Evolutionary conservation across 1,139 yeast species (phyloP), one percentile per base, ranked within the genome.

Genomic region (Blastobotrys ciferrii): DNA sequence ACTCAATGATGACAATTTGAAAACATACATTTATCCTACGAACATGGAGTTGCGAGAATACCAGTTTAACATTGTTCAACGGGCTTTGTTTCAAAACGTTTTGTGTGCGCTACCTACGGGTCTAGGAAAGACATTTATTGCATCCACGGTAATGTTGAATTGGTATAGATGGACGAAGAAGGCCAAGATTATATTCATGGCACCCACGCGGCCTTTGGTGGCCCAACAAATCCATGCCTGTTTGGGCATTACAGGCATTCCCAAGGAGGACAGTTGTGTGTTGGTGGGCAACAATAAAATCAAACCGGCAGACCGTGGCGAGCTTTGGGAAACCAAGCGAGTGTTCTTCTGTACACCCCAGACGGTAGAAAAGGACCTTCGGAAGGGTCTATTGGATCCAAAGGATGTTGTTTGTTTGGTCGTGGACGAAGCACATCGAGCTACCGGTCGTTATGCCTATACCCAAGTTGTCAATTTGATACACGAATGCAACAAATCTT

Each of bases 201-300:
- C 99, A 0, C 99, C 99, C 0, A 94, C 99, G 0, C 75, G 89
- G 57, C 99, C 99, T 0, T 74, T 94, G 51, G 98, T 94, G n/a
- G 92, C 96, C 0, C 99, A 94, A 67, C 98, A 94, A 66, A 86
- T 92, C 57, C 87, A 86, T 60, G 98, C 98, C 0, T 92, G 97
- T 61, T 76, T 91, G 51, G 85, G 89, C 7, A 83, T 87, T 23
- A 84, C 96, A 0, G 98, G 97, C 1, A 80, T 91, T 19, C 84
- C 95, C 0, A 72, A 82, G 43, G 69, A 75, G 15, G 84, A 84
- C 47, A 86, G 92, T 1, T 95, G 96, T 1, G 87, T 89, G 44
- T 69, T 94, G 50, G 69, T 92, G 42, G 97, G 94, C 56, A 62
- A 63, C 3, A 51, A 56, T 15, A 32, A 43, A 5, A 36, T 61